phyloP scores from a whole-genome alignment of 768 basidiomycete genomes.

The Erythrobasidium yunnanense region DNA sequence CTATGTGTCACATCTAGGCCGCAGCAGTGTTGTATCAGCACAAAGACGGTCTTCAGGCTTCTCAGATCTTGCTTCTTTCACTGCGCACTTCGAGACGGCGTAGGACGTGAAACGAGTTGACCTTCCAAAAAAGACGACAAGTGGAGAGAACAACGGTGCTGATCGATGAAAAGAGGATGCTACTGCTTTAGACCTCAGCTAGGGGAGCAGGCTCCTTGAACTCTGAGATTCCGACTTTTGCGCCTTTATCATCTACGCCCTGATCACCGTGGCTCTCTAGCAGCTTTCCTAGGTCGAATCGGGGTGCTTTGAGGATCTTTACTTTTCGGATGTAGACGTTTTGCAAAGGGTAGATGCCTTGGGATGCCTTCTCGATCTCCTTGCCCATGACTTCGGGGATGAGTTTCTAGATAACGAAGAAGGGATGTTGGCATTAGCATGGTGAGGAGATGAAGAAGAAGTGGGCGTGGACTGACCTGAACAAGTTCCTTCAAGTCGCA shows the following conservation, averaged over 20 bases:
- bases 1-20: too few relatives aligned
- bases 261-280: constrained; percentile 94
- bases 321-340: constrained; percentile 98
- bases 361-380: constrained; percentile 95
- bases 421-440: neutral
- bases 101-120: too few relatives aligned
- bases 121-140: neutral
- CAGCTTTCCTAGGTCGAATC: constrained; percentile 78
- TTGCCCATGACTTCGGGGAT: constrained; percentile 96
- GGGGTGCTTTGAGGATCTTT: constrained; percentile 96
- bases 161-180: neutral
- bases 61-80: too few relatives aligned
- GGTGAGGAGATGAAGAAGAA: neutral
- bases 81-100: too few relatives aligned
- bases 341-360: constrained; percentile 96
- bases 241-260: constrained; percentile 92
- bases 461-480: constrained; percentile 16
- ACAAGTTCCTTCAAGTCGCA: constrained; percentile 88
- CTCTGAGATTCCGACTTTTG: constrained; percentile 49
- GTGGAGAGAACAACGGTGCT: neutral
- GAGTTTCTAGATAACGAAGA: constrained; percentile 64
- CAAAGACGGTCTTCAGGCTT: too few relatives aligned
- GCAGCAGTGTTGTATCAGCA: too few relatives aligned
- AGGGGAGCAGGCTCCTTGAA: constrained; percentile 38
- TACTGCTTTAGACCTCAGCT: constrained; percentile 11